Conservation (phyloP, 2,329 filamentous ascomycete species). For the Daldinia sp. region DNA sequence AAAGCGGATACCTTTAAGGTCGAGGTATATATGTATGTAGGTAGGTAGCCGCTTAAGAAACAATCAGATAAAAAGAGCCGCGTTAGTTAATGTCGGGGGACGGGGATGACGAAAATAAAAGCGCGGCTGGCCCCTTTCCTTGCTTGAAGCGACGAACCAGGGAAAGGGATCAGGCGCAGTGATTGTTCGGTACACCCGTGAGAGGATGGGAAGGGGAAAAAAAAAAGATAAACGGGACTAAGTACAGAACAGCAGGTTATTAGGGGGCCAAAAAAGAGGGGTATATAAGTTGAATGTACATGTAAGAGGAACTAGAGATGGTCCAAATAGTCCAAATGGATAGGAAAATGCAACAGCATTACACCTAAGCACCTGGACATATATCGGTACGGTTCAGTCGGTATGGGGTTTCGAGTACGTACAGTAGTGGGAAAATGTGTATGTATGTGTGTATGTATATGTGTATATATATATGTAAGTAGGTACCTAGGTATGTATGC, state of each 20-base stretch:
- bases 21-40: slow-evolving; percentile 15
- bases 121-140: slow-evolving; percentile 42
- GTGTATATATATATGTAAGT: not conserved
- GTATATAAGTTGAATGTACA: slow-evolving; percentile 31
- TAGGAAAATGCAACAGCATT: slow-evolving; percentile 33
- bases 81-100: slow-evolving; percentile 29
- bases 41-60: slow-evolving; percentile 30
- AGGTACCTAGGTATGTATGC: slow-evolving; percentile 27
- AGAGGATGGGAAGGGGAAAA: slow-evolving; percentile 18
- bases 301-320: slow-evolving; percentile 28
- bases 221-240: slow-evolving; percentile 33
- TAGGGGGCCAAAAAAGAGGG: slow-evolving; percentile 46
- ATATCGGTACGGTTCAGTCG: slow-evolving; percentile 3
- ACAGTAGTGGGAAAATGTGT: not conserved
- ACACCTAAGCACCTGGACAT: slow-evolving; percentile 37
- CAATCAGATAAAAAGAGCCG: slow-evolving; percentile 41
- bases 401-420: slow-evolving; percentile 5
- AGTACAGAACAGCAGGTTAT: slow-evolving; percentile 36
- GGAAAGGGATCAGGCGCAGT: slow-evolving; percentile 37
- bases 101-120: slow-evolving; percentile 41
- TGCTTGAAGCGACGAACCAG: slow-evolving; percentile 35
- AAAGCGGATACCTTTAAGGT: slow-evolving; percentile 8
- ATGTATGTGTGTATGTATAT: not conserved
- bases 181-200: slow-evolving; percentile 39
- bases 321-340: slow-evolving; percentile 27